Conservation (phyloP, 129 eudicot genomes). For the Oenanthe sinensis region DNA sequence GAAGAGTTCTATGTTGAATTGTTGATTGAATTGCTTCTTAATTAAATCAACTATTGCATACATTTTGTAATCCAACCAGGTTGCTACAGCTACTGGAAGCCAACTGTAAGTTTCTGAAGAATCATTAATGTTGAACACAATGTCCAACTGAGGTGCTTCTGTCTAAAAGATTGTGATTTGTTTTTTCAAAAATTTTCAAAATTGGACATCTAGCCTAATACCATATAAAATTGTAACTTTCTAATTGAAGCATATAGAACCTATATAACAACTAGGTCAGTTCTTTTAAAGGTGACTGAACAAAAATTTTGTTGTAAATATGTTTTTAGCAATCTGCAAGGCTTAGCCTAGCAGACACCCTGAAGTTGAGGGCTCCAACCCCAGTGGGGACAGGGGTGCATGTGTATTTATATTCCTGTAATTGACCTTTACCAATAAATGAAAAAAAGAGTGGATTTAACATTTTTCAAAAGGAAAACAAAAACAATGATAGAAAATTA, state of each 20-base stretch:
- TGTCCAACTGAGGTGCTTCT: background rate
- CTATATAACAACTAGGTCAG: background rate
- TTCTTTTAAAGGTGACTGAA: background rate
- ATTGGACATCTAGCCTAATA: background rate
- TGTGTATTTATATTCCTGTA: background rate
- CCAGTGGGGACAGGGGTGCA: background rate
- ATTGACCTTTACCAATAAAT: background rate
- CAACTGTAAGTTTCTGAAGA: background rate
- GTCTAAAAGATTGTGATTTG: too few relatives aligned
- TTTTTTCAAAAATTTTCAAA: background rate
- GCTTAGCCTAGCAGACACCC: background rate
- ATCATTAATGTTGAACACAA: background rate
- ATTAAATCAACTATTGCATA: background rate
- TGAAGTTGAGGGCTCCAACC: background rate
- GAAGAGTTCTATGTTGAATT: background rate
- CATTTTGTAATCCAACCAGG: background rate
- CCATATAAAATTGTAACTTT: background rate
- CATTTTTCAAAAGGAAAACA: background rate
- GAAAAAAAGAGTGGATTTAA: background rate
- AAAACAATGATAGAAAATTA: background rate
- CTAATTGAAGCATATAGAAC: background rate
- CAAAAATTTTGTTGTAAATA: background rate
- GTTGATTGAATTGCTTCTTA: background rate
- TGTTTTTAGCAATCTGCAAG: background rate
- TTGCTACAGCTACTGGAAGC: background rate